Evolutionary conservation across 2,329 filamentous ascomycete genomes (phyloP), one percentile per base, ranked within the genome.

Genomic region (Arthrobotrys musiformis): DNA sequence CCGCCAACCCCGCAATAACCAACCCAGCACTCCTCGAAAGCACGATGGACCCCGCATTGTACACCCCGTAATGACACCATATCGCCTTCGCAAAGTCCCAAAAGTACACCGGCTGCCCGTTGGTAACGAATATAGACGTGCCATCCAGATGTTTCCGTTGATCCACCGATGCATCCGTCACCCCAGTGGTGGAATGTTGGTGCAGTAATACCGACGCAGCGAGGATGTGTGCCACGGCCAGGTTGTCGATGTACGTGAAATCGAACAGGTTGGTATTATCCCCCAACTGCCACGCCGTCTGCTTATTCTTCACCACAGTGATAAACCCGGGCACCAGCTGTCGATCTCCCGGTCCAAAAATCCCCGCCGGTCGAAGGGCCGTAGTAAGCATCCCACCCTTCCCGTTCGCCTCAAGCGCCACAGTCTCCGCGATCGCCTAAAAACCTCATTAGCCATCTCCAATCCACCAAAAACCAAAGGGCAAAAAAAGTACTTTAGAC

Each of bases 101-200:
- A 84, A 97, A 96, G 83, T 94, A 94, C 19, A 96, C 87, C 4
- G 94, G 94, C 80, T 89, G 86, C 84, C 93, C 92, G 83, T 98
- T 98, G 72, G 93, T 95, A 82, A 98, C 89, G 85, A 97, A 90
- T 85, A 98, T 94, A 61, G 90, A 90, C 83, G 97, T 90, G 74
- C 94, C 95, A 82, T 94, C 92, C 60, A 94, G 89, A 74, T 87
- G 87, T 85, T 78, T 93, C 92, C 89, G 40, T 92, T 87, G n/a
- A 90, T 90, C 0, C 87, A 86, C 19, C 88, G 90, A 66, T 86
- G 84, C 35, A 83, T 79, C 54, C 52, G 58, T 54, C 46, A 56
- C 62, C 58, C 83, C 83, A 37, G 82, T 76, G 19, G 64, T 73
- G n/a, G 87, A 85, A 73, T 86, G 84, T 0, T 89, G 90, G 67